Percentiles rank a stretch among this genome's conserved stretches.
These are phyloP conservation scores for Quercus robur DNA, from an alignment of 306 rosid genomes.

Conservation along the genomic window DNA sequence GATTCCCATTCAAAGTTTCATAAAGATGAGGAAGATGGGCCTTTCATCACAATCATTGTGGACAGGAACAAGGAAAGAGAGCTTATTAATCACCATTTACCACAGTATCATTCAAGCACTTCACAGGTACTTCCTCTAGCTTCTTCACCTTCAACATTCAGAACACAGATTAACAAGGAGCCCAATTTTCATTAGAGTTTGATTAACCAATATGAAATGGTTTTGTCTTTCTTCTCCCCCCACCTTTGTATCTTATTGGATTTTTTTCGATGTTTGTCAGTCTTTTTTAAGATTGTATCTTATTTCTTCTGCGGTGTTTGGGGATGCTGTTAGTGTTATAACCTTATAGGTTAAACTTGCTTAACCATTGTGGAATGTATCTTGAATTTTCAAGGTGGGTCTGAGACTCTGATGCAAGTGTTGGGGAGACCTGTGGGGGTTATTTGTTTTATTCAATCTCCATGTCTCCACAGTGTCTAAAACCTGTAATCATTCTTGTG, in stretches of 20 bases:
- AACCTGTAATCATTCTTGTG: slow-evolving; percentile 33
- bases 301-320: slow-evolving; percentile 25
- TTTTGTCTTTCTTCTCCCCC: slow-evolving; percentile 19
- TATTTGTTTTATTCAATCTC: slow-evolving; percentile 36
- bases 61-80: slow-evolving; percentile 55
- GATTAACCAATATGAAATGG: slow-evolving; percentile 17
- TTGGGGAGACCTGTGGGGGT: slow-evolving; percentile 37
- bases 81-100: slow-evolving; percentile 30
- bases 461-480: slow-evolving; percentile 39
- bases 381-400: slow-evolving; percentile 25
- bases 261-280: slow-evolving; percentile 5
- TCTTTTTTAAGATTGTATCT: slow-evolving; percentile 33
- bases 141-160: slow-evolving; percentile 58
- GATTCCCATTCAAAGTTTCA: slow-evolving; percentile 18
- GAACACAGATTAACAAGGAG: slow-evolving; percentile 42
- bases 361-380: slow-evolving; percentile 32
- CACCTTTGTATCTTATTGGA: slow-evolving; percentile 27
- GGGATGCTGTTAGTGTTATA: slow-evolving; percentile 7
- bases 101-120: slow-evolving; percentile 56
- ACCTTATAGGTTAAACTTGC: slow-evolving; percentile 31
- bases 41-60: slow-evolving; percentile 58
- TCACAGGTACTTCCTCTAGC: slow-evolving; percentile 76
- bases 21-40: slow-evolving; percentile 53
- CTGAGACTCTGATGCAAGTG: slow-evolving; percentile 31
- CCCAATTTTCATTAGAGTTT: slow-evolving; percentile 41